These are phyloP conservation scores for Penicillium canescens DNA, from an alignment of 495 filamentous ascomycete genomes.

Conservation along the genomic window DNA sequence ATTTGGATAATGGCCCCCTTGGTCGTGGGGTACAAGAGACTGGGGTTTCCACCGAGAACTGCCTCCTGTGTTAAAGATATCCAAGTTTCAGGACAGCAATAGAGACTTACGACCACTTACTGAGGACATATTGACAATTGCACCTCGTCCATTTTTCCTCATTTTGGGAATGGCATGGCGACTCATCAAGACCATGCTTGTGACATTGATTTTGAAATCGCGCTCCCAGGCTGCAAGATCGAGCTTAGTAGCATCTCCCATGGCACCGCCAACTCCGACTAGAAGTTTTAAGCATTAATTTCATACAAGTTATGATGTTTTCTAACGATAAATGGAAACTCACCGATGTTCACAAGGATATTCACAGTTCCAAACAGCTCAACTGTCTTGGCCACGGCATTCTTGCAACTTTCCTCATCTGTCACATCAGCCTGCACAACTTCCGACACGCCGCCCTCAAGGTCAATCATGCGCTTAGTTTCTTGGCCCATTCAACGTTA, in stretches of 20 bases:
- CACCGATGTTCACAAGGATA: slow-evolving; percentile 50
- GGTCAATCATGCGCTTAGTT: too few species aligned
- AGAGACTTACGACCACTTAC: too few species aligned
- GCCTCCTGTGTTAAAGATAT: too few species aligned
- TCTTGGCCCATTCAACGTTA: too few species aligned
- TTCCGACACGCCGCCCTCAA: too few species aligned
- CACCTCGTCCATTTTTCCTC: slow-evolving; percentile 25
- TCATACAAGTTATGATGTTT: background rate
- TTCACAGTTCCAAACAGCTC: slow-evolving; percentile 43
- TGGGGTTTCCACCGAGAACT: too few species aligned
- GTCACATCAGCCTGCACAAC: slow-evolving; percentile 35
- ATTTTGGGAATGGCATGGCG: slow-evolving; percentile 50
- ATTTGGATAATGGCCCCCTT: too few species aligned
- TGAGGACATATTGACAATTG: too few species aligned
- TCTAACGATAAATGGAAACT: background rate
- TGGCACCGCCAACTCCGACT: slow-evolving; percentile 47
- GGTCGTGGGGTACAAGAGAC: too few species aligned
- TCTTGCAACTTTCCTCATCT: slow-evolving; percentile 35
- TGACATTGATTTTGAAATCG: slow-evolving; percentile 51
- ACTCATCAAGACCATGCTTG: slow-evolving; percentile 52
- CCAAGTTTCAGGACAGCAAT: too few species aligned
- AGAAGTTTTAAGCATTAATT: background rate
- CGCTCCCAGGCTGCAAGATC: slow-evolving; percentile 49
- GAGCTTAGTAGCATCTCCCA: slow-evolving; percentile 47
- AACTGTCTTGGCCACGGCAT: slow-evolving; percentile 32